These are phyloP conservation scores for Parietaria judaica DNA, from an alignment of 306 rosid species.

Conservation along the genomic window DNA sequence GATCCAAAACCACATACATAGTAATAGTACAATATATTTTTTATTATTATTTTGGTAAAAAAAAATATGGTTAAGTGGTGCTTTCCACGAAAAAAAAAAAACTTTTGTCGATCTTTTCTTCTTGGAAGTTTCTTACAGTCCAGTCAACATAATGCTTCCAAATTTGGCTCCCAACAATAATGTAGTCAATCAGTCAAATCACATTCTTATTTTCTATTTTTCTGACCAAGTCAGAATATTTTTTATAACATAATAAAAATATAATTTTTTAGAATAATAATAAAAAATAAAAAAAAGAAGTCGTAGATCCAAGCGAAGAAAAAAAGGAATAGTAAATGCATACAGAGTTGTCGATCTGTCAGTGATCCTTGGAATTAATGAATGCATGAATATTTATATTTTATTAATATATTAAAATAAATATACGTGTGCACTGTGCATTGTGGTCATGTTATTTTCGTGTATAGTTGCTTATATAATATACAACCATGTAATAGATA, in stretches of 20 bases:
- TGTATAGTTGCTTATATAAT: too few relatives aligned
- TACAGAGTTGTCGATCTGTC: constrained; percentile 7
- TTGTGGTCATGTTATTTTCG: not conserved
- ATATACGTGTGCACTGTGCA: not conserved
- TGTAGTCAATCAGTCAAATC: constrained; percentile 8
- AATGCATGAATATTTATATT: not conserved
- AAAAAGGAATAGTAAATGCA: constrained; percentile 1
- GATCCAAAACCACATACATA: too few relatives aligned
- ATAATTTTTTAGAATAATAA: not conserved
- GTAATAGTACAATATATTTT: too few relatives aligned
- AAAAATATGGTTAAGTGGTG: too few relatives aligned
- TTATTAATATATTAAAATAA: not conserved
- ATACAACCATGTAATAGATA: too few relatives aligned
- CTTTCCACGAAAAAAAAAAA: too few relatives aligned
- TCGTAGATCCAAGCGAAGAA: not conserved
- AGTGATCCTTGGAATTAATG: constrained; percentile 3
- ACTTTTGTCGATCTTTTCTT: not conserved
- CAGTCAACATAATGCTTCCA: constrained; percentile 15
- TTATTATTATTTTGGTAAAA: too few relatives aligned
- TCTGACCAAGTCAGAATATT: constrained; percentile 3
- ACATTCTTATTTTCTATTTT: not conserved
- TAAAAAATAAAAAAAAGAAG: not conserved
- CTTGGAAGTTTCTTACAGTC: not conserved
- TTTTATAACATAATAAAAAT: too few relatives aligned
- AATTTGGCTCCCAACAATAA: constrained; percentile 10